phyloP scores from a whole-genome alignment of 2,329 filamentous ascomycete species.

The Nothomitra cinnamomea region DNA sequence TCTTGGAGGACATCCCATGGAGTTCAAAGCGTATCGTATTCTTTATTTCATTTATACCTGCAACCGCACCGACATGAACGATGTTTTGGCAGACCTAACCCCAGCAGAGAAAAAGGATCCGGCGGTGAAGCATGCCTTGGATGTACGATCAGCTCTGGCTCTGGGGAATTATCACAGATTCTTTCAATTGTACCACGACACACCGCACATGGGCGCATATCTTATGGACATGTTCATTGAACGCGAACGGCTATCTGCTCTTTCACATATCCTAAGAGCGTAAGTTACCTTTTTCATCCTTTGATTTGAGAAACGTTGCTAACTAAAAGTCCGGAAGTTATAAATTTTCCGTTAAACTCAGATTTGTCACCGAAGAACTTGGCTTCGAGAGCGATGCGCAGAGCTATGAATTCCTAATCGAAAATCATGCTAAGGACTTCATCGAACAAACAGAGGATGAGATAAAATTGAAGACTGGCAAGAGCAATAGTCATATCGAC shows the following conservation, averaged over 20 bases:
- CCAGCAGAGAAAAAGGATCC: constrained; percentile 78
- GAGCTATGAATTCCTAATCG: constrained; percentile 77
- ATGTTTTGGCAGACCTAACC: constrained; percentile 97
- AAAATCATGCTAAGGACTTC: constrained; percentile 57
- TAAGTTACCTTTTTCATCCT: constrained; percentile 33
- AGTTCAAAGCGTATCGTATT: constrained; percentile 99
- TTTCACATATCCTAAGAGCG: constrained; percentile 90
- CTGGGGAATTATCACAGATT: constrained; percentile 95
- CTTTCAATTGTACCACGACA: constrained; percentile 87
- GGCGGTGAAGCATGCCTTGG: constrained; percentile 77
- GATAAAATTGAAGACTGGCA: constrained; percentile 56
- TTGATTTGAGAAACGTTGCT: constrained; percentile 21
- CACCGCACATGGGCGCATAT: constrained; percentile 93
- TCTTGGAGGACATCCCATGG: constrained; percentile 74
- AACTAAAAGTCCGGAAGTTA: constrained; percentile 45
- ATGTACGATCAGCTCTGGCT: constrained; percentile 79
- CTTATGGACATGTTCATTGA: constrained; percentile 98
- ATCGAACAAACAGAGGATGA: constrained; percentile 61
- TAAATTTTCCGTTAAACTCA: constrained; percentile 74
- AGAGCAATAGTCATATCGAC: constrained; percentile 60
- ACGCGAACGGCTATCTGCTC: constrained; percentile 76
- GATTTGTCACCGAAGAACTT: constrained; percentile 89
- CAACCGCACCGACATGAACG: constrained; percentile 95
- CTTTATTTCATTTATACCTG: constrained; percentile 98
- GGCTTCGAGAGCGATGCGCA: constrained; percentile 87